Evolutionary conservation across 345 rosid genomes (phyloP), one percentile per base, ranked within the genome.

Genomic region (Ceriops decandra): DNA sequence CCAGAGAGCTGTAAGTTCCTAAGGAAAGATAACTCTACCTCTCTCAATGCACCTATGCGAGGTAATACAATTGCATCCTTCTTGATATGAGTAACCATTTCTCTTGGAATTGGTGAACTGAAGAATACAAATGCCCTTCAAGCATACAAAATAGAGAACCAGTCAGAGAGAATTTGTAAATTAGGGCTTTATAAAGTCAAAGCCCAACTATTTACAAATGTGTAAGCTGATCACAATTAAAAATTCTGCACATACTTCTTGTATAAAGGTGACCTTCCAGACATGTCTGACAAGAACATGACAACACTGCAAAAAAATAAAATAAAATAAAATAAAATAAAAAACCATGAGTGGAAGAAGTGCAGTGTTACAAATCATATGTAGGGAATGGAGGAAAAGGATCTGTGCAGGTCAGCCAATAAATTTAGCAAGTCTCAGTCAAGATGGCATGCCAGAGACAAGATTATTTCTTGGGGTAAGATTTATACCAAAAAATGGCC

Each of bases 261-360:
- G 70, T 95, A 95, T 67, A 95, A 77, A 64, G 98, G 96, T 11
- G 92, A 79, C 83, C 75, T 83, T 78, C 98, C 99, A 59, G 97
- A 84, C 99, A 95, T 95, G 86, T 95, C 99, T 42, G 99, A 89
- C 78, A 92, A 81, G 85, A 95, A 90, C 98, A 90, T 86, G 71
- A 83, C 60, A 75, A 95, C 86, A 57, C 99, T 95, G 88, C 80
- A 79, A 78, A 69, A 82, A 20, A 33, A 46, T 42, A 62, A 36
- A 32, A 4, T 22, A 28, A 52, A 32, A 4, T 22, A 28, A 52
- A 2, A 64, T 21, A 31, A 24, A 24, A 24, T 24, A 24, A 24
- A 24, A 24, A 24, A 22, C 10, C 17, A n/a, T 33, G 0, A 0
- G 6, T 19, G 7, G 4, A 31, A 2, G 26, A 32, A 35, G 52